Evolutionary conservation across 495 filamentous ascomycete species (phyloP), one percentile per base, ranked within the genome.

Genomic region (Penicillium roqueforti): DNA sequence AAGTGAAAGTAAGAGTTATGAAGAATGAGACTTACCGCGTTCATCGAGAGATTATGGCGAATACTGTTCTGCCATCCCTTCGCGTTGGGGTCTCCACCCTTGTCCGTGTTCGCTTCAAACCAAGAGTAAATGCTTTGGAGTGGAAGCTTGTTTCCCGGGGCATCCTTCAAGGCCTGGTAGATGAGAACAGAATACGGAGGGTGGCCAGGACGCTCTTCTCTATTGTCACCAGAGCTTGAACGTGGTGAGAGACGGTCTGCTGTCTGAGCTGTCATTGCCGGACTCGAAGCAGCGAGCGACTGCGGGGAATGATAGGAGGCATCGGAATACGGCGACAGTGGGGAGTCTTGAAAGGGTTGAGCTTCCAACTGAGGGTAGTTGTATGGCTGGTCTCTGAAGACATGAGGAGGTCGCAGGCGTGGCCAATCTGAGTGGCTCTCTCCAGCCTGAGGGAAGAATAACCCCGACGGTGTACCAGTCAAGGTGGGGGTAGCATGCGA

Each of bases 61-160:
- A 98, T 93, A 68, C 91, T 96, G 71, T 97, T 97, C 70, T 93
- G 88, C 93, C 95, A 97, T 3, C 92, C 95, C 61, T 86, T 89
- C 25, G 72, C 77, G n/a, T 62, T 74, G 14, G 78, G 73, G 34
- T 78, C 78, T 41, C 75, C 85, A 2, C 80, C 83, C 62, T 92
- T 95, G 47, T 81, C 79, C 1, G 90, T 96, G 58, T 96, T 87
- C 18, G 85, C 76, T 22, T 81, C 78, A 63, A 97, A 95, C 89
- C 93, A 98, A 22, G 82, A 73, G 67, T 98, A 98, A 52, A 98
- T 89, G 23, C 92, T 86, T 59, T 89, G 84, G 4, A 98, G 78
- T 3, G 87, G 80, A 78, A 96, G 86, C 41, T 77, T 84, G 51
- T 86, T 80, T 7, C 72, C 75, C 0, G 83, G 78, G 0, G 76